A percentile compares a stretch with the other conserved stretches of the same genome.
Evolutionary conservation across 176 grass and related monocot species (phyloP).

Genomic region (Canna indica): DNA sequence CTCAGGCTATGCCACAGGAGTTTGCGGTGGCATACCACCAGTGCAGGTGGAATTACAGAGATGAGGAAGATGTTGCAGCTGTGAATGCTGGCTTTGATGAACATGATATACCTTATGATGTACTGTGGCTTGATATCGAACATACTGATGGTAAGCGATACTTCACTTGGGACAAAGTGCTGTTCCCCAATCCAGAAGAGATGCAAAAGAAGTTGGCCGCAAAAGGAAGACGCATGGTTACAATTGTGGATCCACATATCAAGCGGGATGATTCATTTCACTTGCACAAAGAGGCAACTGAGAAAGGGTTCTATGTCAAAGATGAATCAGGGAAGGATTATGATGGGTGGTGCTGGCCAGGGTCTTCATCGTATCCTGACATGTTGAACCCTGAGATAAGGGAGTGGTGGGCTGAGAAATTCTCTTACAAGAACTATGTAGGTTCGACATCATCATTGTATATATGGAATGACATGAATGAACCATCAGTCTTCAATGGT

Average conservation of each 20-base stretch:
- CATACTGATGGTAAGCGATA: slow-evolving; percentile 88
- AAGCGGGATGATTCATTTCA: slow-evolving; percentile 62
- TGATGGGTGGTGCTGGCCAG: slow-evolving; percentile 96
- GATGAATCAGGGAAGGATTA: slow-evolving; percentile 67
- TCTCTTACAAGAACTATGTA: slow-evolving; percentile 64
- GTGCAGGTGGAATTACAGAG: slow-evolving; percentile 96
- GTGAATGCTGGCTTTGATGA: slow-evolving; percentile 81
- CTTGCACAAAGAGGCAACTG: slow-evolving; percentile 75
- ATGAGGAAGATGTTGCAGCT: slow-evolving; percentile 70
- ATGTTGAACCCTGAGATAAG: slow-evolving; percentile 85
- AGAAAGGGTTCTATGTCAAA: slow-evolving; percentile 86
- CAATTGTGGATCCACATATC: slow-evolving; percentile 87
- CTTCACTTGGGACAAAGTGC: slow-evolving; percentile 74
- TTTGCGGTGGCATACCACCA: slow-evolving; percentile 84
- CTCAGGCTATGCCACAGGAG: slow-evolving; percentile 66
- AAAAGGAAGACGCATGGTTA: slow-evolving; percentile 89
- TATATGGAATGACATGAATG: slow-evolving; percentile 99
- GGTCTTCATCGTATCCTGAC: slow-evolving; percentile 76
- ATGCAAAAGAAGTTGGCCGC: slow-evolving; percentile 71
- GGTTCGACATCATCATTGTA: slow-evolving; percentile 75
- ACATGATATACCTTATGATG: slow-evolving; percentile 92
- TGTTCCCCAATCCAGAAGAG: slow-evolving; percentile 66
- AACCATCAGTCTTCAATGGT: slow-evolving; percentile 96
- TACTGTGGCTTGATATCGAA: slow-evolving; percentile 94
- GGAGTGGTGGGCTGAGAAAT: slow-evolving; percentile 93